Evolutionary conservation across 192 early-diverging fungal species (phyloP).

Genomic region (Mycoemilia scoparia): DNA sequence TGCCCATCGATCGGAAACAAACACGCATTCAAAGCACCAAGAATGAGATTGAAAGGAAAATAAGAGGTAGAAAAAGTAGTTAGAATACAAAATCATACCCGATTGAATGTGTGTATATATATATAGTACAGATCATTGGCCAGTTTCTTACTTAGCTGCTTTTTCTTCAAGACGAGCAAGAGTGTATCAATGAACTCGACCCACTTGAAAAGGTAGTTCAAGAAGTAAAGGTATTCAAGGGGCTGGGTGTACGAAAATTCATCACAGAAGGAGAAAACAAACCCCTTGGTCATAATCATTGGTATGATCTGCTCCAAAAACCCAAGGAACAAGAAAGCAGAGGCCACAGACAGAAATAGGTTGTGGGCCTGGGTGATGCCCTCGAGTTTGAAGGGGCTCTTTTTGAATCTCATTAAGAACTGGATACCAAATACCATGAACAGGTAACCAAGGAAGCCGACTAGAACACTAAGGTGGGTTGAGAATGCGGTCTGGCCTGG

Average conservation of each 20-base stretch:
- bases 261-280: slow-evolving; percentile 56
- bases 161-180: slow-evolving; percentile 70
- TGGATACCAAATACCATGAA: slow-evolving; percentile 68
- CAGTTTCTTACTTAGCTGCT: too few relatives aligned
- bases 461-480: slow-evolving; percentile 26
- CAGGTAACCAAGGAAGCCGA: slow-evolving; percentile 41
- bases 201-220: slow-evolving; percentile 89
- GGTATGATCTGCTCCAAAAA: slow-evolving; percentile 68
- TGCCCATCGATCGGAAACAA: background rate
- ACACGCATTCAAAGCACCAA: background rate
- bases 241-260: slow-evolving; percentile 55
- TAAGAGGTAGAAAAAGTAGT: background rate
- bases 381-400: slow-evolving; percentile 33
- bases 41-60: background rate
- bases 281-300: slow-evolving; percentile 42
- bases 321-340: slow-evolving; percentile 48
- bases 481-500: slow-evolving; percentile 27
- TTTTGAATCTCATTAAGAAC: slow-evolving; percentile 40
- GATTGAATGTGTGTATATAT: too few relatives aligned
- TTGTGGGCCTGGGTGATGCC: slow-evolving; percentile 68
- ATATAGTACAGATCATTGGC: slow-evolving; percentile 20
- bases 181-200: slow-evolving; percentile 81
- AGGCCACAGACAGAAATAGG: slow-evolving; percentile 52
- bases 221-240: slow-evolving; percentile 68
- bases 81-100: background rate